phyloP scores from a whole-genome alignment of 768 basidiomycete species.

The Trametes gibbosa region DNA sequence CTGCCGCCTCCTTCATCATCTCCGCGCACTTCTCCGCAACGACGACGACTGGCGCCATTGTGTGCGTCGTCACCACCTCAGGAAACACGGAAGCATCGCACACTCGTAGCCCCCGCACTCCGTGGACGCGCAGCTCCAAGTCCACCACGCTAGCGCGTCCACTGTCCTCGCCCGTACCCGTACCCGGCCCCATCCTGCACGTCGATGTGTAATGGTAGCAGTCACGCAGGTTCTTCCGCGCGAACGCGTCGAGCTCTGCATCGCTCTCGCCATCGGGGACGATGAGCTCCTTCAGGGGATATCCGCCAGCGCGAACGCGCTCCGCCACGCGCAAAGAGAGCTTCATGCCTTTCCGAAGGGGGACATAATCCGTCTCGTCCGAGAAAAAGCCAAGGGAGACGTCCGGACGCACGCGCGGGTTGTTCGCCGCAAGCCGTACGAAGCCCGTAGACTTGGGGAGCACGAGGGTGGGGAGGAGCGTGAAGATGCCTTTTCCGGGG shows the following conservation, averaged over 20 bases:
- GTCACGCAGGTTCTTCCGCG: slow-evolving; percentile 7
- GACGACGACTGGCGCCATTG: slow-evolving; percentile 33
- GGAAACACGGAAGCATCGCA: slow-evolving; percentile 27
- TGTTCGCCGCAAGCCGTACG: slow-evolving; percentile 28
- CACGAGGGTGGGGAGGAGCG: slow-evolving; percentile 25
- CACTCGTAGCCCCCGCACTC: slow-evolving; percentile 40
- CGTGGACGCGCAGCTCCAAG: slow-evolving; percentile 41
- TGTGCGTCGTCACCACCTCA: slow-evolving; percentile 31
- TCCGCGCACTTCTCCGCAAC: slow-evolving; percentile 41
- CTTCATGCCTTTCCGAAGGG: slow-evolving; percentile 23
- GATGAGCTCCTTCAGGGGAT: slow-evolving; percentile 7
- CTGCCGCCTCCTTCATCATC: slow-evolving; percentile 22
- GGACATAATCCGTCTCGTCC: slow-evolving; percentile 24
- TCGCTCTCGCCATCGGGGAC: slow-evolving; percentile 14
- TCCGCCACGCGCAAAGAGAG: slow-evolving; percentile 21
- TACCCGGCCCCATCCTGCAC: slow-evolving; percentile 35
- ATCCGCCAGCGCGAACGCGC: slow-evolving; percentile 7
- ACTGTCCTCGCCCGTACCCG: not conserved
- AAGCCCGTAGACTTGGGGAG: slow-evolving; percentile 24
- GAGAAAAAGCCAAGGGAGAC: slow-evolving; percentile 31
- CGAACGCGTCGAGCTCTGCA: slow-evolving; percentile 20
- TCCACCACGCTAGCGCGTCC: slow-evolving; percentile 41
- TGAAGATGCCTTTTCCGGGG: slow-evolving; percentile 11
- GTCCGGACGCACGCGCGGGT: slow-evolving; percentile 29
- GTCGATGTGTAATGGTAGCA: slow-evolving; percentile 33